A percentile compares a stretch with the other conserved stretches of the same genome.
Evolutionary conservation across 352 stramenopile species (phyloP).

Genomic region (Phytophthora tubulina): DNA sequence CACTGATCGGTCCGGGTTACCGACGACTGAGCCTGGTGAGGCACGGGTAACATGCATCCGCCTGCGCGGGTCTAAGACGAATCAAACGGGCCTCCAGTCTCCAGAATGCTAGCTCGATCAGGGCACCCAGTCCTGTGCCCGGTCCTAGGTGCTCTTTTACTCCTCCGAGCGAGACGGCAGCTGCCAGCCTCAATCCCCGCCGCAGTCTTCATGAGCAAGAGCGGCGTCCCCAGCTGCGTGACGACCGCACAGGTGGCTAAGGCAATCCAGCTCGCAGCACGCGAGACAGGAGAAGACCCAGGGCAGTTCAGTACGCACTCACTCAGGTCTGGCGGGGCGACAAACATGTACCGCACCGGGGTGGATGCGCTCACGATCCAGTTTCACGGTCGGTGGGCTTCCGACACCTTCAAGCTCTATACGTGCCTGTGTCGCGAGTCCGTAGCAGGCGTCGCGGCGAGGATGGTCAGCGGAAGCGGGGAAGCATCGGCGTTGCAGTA

Average conservation of each 20-base stretch:
- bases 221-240: neutral
- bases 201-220: neutral
- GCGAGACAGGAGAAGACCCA: neutral
- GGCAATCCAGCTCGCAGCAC: neutral
- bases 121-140: neutral
- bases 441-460: neutral
- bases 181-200: neutral
- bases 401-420: constrained; percentile 9
- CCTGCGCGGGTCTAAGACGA: constrained; percentile 9
- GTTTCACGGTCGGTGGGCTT: constrained; percentile 11
- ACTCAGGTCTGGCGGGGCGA: neutral
- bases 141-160: neutral
- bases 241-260: neutral
- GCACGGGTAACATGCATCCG: neutral
- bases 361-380: constrained; percentile 7
- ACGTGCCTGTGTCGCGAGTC: neutral
- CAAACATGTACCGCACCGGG: neutral
- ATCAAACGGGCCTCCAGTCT: neutral
- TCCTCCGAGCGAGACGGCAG: neutral
- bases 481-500: neutral
- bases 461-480: neutral
- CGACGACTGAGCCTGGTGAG: neutral
- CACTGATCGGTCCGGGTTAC: neutral
- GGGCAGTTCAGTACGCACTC: neutral
- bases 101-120: neutral